phyloP scores from a whole-genome alignment of 345 rosid species.

The Hypericum perforatum region DNA sequence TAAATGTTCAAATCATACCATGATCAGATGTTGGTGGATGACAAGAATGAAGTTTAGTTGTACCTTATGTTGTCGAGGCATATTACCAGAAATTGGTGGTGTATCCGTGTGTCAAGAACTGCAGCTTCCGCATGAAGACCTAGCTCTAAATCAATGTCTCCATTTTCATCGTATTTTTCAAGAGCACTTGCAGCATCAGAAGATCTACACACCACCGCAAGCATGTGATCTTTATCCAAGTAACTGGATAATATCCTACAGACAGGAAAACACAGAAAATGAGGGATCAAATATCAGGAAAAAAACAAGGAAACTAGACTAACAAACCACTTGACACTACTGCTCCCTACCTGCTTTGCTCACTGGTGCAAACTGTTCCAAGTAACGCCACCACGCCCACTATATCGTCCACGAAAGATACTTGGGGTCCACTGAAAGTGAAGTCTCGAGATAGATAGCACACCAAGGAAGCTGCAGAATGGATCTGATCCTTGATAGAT shows the following conservation, averaged over 20 bases:
- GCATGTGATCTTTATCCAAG: conserved; percentile 59
- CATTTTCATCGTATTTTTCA: conserved; percentile 22
- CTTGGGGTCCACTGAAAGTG: conserved; percentile 6
- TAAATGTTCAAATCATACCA: background rate
- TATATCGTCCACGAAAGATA: conserved; percentile 18
- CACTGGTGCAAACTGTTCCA: conserved; percentile 33
- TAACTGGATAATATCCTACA: conserved; percentile 48
- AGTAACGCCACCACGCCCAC: conserved; percentile 51
- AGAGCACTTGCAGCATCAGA: conserved; percentile 22
- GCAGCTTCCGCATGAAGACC: conserved; percentile 37
- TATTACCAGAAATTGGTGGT: conserved; percentile 36
- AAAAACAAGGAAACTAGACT: background rate
- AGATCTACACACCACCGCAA: conserved; percentile 52
- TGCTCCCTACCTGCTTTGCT: conserved; percentile 44
- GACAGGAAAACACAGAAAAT: background rate
- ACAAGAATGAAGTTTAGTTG: background rate
- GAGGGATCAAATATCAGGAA: background rate
- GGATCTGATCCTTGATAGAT: conserved; percentile 25
- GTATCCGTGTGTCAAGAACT: conserved; percentile 27
- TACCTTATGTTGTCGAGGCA: conserved; percentile 52
- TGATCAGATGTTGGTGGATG: background rate
- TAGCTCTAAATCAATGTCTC: conserved; percentile 20
- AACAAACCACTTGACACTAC: background rate
- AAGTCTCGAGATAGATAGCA: conserved; percentile 18
- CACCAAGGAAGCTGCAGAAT: conserved; percentile 40